phyloP scores from a whole-genome alignment of 192 early-diverging fungal species.

The Funneliformis mosseae region DNA sequence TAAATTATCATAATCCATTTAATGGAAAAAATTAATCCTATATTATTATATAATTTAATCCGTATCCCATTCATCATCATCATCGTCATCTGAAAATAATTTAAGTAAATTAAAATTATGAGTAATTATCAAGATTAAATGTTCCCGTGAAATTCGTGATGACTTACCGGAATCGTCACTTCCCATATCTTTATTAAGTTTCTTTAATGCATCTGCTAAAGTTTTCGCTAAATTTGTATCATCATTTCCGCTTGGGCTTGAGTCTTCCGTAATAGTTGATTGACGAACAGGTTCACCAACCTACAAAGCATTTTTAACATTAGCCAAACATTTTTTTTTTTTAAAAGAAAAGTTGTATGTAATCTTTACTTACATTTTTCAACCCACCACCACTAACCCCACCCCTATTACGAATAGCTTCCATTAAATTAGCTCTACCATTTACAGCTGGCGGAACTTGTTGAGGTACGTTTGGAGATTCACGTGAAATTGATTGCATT shows the following conservation, averaged over 20 bases:
- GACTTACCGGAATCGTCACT: conserved; percentile 6
- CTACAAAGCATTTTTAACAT: neutral
- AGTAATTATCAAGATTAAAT: neutral
- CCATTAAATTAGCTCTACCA: conserved; percentile 47
- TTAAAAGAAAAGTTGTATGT: neutral
- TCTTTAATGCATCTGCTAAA: conserved; percentile 5
- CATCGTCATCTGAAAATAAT: neutral
- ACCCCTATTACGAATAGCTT: conserved; percentile 51
- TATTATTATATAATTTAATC: too few relatives aligned
- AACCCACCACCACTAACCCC: conserved; percentile 40
- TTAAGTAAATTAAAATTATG: neutral
- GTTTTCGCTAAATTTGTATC: neutral
- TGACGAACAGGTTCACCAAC: neutral
- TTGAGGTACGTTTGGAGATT: conserved; percentile 34
- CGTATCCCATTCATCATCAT: conserved; percentile 27
- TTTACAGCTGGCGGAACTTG: neutral
- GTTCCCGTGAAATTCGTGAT: neutral
- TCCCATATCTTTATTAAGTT: neutral
- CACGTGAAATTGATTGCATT: neutral
- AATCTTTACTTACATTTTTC: neutral
- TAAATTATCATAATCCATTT: too few relatives aligned
- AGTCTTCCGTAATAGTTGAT: neutral
- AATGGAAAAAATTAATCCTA: too few relatives aligned
- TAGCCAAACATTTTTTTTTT: neutral
- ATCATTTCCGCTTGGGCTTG: neutral